A percentile compares a stretch with the other conserved stretches of the same genome.
Conservation (phyloP, 2,329 filamentous ascomycete species). For the Ampelomyces quisqualis region DNA sequence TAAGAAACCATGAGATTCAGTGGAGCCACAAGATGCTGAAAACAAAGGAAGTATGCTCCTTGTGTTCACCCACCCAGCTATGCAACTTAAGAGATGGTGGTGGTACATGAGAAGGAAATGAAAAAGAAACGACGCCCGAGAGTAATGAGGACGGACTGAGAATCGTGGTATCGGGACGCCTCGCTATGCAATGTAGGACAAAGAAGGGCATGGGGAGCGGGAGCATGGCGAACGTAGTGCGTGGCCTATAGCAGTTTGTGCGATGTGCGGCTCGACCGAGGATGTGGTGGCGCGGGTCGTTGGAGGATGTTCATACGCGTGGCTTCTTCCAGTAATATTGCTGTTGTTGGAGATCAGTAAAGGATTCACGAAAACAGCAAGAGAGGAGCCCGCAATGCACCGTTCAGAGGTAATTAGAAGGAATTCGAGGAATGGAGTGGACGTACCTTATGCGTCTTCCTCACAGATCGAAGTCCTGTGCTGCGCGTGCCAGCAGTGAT, state of each 20-base stretch:
- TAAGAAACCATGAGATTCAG: not conserved
- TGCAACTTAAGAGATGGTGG: constrained; percentile 20
- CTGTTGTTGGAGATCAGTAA: constrained; percentile 42
- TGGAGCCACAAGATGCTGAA: not conserved
- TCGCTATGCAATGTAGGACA: constrained; percentile 39
- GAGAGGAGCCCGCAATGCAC: too few species aligned
- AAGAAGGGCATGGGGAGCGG: not conserved
- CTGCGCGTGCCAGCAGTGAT: constrained; percentile 85
- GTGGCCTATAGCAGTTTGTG: too few species aligned
- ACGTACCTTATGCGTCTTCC: constrained; percentile 95
- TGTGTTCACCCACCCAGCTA: constrained; percentile 6
- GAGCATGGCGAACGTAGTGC: not conserved
- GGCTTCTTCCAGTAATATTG: constrained; percentile 74
- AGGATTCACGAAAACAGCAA: not conserved
- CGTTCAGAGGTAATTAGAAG: too few species aligned
- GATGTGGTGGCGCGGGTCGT: not conserved
- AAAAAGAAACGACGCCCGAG: constrained; percentile 9
- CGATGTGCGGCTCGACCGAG: not conserved
- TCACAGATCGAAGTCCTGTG: constrained; percentile 82
- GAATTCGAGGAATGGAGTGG: not conserved
- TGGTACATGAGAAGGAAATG: constrained; percentile 17
- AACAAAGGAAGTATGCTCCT: constrained; percentile 1
- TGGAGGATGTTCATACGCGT: constrained; percentile 31
- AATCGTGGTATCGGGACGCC: constrained; percentile 42
- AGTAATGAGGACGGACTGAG: constrained; percentile 10